A percentile compares a stretch with the other conserved stretches of the same genome.
phyloP scores from a whole-genome alignment of 2,329 filamentous ascomycete genomes.

The Clonostachys sp. region DNA sequence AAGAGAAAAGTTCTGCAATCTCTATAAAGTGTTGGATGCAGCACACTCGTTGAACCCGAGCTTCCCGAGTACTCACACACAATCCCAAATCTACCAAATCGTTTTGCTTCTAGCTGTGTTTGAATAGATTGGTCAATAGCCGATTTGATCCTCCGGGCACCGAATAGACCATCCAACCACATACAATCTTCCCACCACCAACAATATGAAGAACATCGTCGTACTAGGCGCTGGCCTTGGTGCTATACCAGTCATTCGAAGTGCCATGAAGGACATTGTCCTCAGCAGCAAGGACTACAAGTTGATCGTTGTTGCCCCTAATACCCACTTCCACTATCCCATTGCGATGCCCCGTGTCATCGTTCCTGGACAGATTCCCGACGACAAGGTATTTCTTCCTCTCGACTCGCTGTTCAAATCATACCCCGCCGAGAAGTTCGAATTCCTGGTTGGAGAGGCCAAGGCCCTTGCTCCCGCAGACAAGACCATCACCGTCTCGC shows the following conservation, averaged over 20 bases:
- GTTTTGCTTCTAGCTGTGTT: too few species aligned
- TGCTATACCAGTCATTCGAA: conserved; percentile 43
- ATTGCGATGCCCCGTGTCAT: conserved; percentile 41
- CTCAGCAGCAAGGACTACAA: conserved; percentile 32
- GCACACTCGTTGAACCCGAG: too few species aligned
- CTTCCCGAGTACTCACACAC: too few species aligned
- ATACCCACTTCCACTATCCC: conserved; percentile 43
- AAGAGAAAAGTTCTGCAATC: too few species aligned
- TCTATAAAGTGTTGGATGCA: too few species aligned
- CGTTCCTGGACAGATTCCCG: conserved; percentile 37
- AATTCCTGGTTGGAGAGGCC: conserved; percentile 46
- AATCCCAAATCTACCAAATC: too few species aligned
- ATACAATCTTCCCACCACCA: neutral
- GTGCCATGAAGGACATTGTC: conserved; percentile 39
- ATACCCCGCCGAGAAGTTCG: conserved; percentile 41
- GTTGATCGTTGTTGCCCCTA: conserved; percentile 40
- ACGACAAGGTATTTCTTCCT: conserved; percentile 27
- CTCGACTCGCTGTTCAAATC: conserved; percentile 38
- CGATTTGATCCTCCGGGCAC: neutral
- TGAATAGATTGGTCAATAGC: too few species aligned
- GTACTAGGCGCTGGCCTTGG: conserved; percentile 43
- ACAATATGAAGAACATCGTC: conserved; percentile 32
- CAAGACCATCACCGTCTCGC: conserved; percentile 35
- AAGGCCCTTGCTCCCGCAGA: conserved; percentile 30
- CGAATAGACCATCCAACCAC: neutral